Conservation (phyloP, 441 rosid genomes). For the Adansonia gregorii region DNA sequence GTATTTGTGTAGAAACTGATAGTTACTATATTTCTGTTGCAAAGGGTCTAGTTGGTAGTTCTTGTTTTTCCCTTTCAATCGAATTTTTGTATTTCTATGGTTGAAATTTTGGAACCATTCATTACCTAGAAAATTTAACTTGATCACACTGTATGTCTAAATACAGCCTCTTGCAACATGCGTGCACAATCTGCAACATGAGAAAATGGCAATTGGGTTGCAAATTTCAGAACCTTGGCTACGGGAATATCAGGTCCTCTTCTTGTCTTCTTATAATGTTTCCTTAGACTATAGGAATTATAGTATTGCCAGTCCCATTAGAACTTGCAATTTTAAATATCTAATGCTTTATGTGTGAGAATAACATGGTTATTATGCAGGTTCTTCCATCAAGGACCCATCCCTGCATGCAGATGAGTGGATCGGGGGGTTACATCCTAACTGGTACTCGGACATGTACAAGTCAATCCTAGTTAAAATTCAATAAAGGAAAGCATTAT, state of each 20-base stretch:
- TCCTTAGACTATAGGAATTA: neutral
- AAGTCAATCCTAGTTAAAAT: conserved; percentile 11
- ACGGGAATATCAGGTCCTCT: conserved; percentile 80
- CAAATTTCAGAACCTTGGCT: conserved; percentile 97
- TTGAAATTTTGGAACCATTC: neutral
- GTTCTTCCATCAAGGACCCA: conserved; percentile 93
- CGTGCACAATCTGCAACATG: conserved; percentile 82
- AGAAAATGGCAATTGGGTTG: conserved; percentile 77
- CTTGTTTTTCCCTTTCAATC: neutral
- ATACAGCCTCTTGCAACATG: conserved; percentile 86
- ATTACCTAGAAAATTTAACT: conserved; percentile 18
- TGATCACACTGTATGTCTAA: neutral
- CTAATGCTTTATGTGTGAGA: neutral
- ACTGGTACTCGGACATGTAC: conserved; percentile 64
- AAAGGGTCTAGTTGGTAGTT: neutral
- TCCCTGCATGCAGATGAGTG: conserved; percentile 94
- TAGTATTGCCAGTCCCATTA: neutral
- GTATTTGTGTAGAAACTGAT: neutral
- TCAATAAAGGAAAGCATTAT: neutral
- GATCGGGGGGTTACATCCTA: conserved; percentile 81
- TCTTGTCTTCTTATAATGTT: neutral
- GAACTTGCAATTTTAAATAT: neutral
- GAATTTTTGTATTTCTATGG: neutral
- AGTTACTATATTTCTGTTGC: neutral
- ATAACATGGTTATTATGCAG: conserved; percentile 37